These are phyloP conservation scores for Russula abietina DNA, from an alignment of 768 basidiomycete genomes.

Conservation along the genomic window DNA sequence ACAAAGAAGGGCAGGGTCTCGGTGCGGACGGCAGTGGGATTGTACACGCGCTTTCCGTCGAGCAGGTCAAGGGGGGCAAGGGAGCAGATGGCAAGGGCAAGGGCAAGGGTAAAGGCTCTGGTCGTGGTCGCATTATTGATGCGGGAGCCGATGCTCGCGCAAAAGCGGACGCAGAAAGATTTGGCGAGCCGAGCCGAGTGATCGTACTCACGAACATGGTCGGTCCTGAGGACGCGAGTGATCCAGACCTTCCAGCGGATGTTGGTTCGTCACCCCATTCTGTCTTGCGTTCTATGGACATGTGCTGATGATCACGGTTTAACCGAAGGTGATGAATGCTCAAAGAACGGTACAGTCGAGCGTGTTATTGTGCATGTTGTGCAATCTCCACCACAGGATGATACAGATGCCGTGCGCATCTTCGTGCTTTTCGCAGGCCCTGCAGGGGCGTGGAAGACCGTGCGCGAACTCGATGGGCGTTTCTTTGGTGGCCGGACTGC, in stretches of 20 bases:
- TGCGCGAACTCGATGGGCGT: slow-evolving; percentile 86
- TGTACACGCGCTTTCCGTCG: slow-evolving; percentile 80
- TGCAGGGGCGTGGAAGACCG: slow-evolving; percentile 93
- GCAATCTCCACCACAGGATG: slow-evolving; percentile 55
- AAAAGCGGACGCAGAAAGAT: slow-evolving; percentile 70
- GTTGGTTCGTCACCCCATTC: slow-evolving; percentile 53
- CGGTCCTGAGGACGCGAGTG: slow-evolving; percentile 72
- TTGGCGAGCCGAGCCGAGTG: slow-evolving; percentile 86
- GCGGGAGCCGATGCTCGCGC: slow-evolving; percentile 78
- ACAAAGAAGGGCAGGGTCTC: slow-evolving; percentile 89
- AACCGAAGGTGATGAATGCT: slow-evolving; percentile 75
- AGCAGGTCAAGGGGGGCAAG: slow-evolving; percentile 47
- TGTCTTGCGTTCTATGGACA: slow-evolving; percentile 1
- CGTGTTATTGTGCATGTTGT: slow-evolving; percentile 79
- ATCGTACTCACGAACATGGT: slow-evolving; percentile 91
- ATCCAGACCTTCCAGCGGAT: slow-evolving; percentile 79
- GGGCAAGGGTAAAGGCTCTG: slow-evolving; percentile 46
- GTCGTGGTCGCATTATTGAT: slow-evolving; percentile 87
- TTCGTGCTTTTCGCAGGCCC: slow-evolving; percentile 90
- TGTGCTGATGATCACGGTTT: slow-evolving; percentile 3
- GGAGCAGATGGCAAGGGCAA: slow-evolving; percentile 36
- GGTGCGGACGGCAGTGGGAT: slow-evolving; percentile 83
- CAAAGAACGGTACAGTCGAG: slow-evolving; percentile 88
- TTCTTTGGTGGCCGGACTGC: slow-evolving; percentile 87
- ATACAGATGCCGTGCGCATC: slow-evolving; percentile 82